These are phyloP conservation scores for Chrysanthemum makinoi DNA, from an alignment of 129 eudicot species.

Conservation along the genomic window DNA sequence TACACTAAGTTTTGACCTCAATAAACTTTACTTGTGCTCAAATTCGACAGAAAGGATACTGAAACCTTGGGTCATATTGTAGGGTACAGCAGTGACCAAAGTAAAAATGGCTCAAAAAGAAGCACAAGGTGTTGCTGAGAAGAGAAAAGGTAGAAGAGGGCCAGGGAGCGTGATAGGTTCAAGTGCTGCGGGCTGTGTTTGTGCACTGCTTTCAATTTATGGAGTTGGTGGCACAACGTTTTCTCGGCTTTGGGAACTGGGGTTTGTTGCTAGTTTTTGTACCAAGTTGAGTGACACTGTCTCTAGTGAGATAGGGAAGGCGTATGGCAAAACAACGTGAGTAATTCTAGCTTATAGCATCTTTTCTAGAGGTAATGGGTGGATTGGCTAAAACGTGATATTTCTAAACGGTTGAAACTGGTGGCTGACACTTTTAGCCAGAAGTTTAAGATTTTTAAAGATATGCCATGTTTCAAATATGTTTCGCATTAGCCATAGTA, in stretches of 20 bases:
- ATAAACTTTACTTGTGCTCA: background rate
- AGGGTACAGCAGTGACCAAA: slow-evolving; percentile 96
- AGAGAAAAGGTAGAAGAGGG: slow-evolving; percentile 91
- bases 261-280: slow-evolving; percentile 95
- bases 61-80: slow-evolving; percentile 2
- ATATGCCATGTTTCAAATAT: background rate
- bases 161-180: slow-evolving; percentile 96
- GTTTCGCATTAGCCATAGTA: background rate
- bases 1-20: too few species aligned
- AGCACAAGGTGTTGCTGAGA: slow-evolving; percentile 97
- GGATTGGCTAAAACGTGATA: background rate
- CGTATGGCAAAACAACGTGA: slow-evolving; percentile 90
- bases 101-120: slow-evolving; percentile 92
- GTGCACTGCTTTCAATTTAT: slow-evolving; percentile 82
- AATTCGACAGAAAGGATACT: slow-evolving; percentile 1
- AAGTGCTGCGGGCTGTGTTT: slow-evolving; percentile 97
- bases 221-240: slow-evolving; percentile 66
- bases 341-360: slow-evolving; percentile 29
- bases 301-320: slow-evolving; percentile 98
- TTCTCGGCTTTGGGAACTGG: slow-evolving; percentile 78
- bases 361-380: background rate
- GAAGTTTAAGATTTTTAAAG: background rate
- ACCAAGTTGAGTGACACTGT: slow-evolving; percentile 97
- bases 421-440: background rate
- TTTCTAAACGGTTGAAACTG: background rate